Base-by-base conservation (phyloP, 352 stramenopile genomes). In the Hyaloperonospora arabidopsidis region DNA sequence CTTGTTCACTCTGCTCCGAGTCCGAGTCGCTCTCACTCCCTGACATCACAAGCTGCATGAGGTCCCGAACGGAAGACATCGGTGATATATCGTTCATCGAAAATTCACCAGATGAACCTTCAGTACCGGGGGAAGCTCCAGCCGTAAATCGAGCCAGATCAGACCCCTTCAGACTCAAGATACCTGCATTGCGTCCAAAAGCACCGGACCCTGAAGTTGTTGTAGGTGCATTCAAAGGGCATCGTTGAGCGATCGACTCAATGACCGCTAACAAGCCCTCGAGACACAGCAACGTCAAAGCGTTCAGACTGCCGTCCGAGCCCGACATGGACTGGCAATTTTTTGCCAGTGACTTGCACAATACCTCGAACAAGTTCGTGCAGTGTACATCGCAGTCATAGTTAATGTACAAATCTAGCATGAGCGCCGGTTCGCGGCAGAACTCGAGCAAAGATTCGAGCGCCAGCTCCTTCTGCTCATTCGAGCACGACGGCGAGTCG, bases 331-430 rank as follows among this genome's bases (percentile, higher is more conserved):
- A 81, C 54, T 91, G 74, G 49, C 83, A 90, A 52, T 93, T 93
- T 36, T 86, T 84, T 15, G 88, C 84, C 15, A 99, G 77, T 6
- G 89, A 95, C 47, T 91, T 94, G 67, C 90, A 98, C 48, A 99
- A 84, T 36, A 90, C 88, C 65, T 98, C 96, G 67, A 98, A 99
- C 7, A 99, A 79, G 64, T 99, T 99, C 10, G 94, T 98, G 68
- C 96, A 98, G 54, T 98, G 84, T 22, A 99, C 91, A 61, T 98
- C 95, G 65, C 96, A 99, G 72, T 99, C 97, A 72, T 99, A 99
- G 72, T 99, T 99, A 49, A 98, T 91, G 69, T 99, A 99, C 11
- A 99, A 64, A 64, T 99, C 96, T 22, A 97, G 81, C 91, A 99
- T 98, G 18, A 99, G 79, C 32, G 86, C 89, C 5, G 96, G 95